Evolutionary conservation across 805 yeast species (phyloP), one percentile per base, ranked within the genome.

Genomic region (Kazachstania africana): DNA sequence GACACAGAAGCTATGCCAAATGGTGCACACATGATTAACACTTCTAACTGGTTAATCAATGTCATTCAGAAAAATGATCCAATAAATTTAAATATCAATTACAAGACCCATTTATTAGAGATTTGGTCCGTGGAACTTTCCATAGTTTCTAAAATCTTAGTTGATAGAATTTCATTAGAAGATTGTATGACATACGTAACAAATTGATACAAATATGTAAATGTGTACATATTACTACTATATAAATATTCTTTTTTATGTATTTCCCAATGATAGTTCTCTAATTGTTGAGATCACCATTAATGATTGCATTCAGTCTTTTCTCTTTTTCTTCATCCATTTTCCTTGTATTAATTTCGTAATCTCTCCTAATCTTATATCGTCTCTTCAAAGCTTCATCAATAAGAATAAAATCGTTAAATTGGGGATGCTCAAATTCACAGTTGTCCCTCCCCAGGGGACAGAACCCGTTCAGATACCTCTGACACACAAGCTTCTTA

Each of bases 381-480:
- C 24, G 22, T 28, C 45, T 48, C 35, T 60, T 55, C 29, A 59
- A 29, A 25, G 49, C 48, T 10, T 57, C 69, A 17, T 69, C 67
- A 14, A 67, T 42, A 16, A 36, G 31, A 9, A 26, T 26, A 16
- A 36, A 33, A 24, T 26, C 28, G 10, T 33, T 23, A 28, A 82
- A 83, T 46, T 72, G 72, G 1, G 96, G 95, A 63, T 91, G 98
- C n/a, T 76, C 71, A 43, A 62, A 67, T 45, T 70, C 81, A 42
- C 69, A 68, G 22, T 70, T 72, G 3, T 75, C 9, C 10, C 10
- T 72, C 1, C 97, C 97, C 46, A 74, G 68, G 1, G 95, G 96
- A 59, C 97, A 88, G 50, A 88, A 88, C 2, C 99, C 98, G 0
- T 87, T 74, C 33, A 91, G 51, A 55, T 72, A 91, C 32, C 76